A percentile compares a stretch with the other conserved stretches of the same genome.
Evolutionary conservation across 148 eudicot species (phyloP).

Genomic region (Diospyros kaki): DNA sequence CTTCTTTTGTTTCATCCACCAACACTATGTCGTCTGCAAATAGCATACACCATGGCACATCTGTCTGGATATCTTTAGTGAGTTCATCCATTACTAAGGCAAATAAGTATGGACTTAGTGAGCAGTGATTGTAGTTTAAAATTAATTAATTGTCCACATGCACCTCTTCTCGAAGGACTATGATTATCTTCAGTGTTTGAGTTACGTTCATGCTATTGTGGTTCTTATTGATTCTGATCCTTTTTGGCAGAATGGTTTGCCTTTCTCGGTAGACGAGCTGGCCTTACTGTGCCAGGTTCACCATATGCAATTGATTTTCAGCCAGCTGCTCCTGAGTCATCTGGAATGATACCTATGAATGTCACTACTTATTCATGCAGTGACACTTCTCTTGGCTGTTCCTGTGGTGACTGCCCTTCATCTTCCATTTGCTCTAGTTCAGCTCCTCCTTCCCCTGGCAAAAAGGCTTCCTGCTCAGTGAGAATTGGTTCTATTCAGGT

Average conservation of each 20-base stretch:
- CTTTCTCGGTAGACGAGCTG: conserved; percentile 76
- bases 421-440: conserved; percentile 71
- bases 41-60: too few relatives aligned
- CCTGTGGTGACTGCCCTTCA: conserved; percentile 96
- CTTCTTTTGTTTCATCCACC: too few relatives aligned
- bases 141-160: background rate
- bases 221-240: background rate
- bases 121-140: conserved; percentile 1
- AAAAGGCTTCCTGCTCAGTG: conserved; percentile 64
- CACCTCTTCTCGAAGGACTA: background rate
- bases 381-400: conserved; percentile 92
- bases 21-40: too few relatives aligned
- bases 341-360: conserved; percentile 95
- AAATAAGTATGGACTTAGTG: too few relatives aligned
- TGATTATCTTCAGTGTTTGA: background rate
- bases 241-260: conserved; percentile 73
- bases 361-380: conserved; percentile 84
- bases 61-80: too few relatives aligned
- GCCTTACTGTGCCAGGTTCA: conserved; percentile 68
- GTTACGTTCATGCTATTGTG: conserved; percentile 3
- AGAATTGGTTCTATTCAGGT: conserved; percentile 77
- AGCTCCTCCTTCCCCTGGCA: conserved; percentile 47
- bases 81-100: too few relatives aligned
- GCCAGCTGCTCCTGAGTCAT: conserved; percentile 55
- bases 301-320: conserved; percentile 84